Conservation (phyloP, 2,329 filamentous ascomycete species). For the Colletotrichum musicola region DNA sequence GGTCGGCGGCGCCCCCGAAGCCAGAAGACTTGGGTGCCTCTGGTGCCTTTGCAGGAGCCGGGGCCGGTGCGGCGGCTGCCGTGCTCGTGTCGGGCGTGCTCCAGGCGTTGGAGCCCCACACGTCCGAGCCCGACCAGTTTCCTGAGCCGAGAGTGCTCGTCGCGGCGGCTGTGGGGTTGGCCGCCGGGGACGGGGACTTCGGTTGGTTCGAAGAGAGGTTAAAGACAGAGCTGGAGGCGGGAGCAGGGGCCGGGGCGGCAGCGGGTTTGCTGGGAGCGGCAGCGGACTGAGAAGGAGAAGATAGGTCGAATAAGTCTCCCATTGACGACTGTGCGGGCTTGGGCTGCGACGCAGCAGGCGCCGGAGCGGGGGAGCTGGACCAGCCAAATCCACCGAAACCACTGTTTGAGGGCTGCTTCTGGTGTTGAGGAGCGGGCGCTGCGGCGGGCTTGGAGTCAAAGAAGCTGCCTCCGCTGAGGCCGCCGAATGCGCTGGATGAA, state of each 20-base stretch:
- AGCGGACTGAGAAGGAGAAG: conserved; percentile 59
- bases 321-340: conserved; percentile 68
- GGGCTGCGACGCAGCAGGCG: conserved; percentile 49
- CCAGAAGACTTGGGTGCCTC: conserved; percentile 46
- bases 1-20: conserved; percentile 64
- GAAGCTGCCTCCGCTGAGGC: conserved; percentile 80
- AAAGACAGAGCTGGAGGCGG: conserved; percentile 76
- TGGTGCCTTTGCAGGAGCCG: conserved; percentile 68
- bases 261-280: conserved; percentile 51
- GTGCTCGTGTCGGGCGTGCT: conserved; percentile 71
- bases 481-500: conserved; percentile 61
- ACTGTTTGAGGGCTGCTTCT: conserved; percentile 66
- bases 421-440: conserved; percentile 58
- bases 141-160: conserved; percentile 50
- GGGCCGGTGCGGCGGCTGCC: conserved; percentile 57
- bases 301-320: conserved; percentile 86
- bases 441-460: conserved; percentile 81
- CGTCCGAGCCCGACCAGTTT: conserved; percentile 70
- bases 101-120: conserved; percentile 93
- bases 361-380: conserved; percentile 62
- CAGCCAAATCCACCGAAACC: conserved; percentile 77
- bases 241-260: conserved; percentile 54
- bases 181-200: conserved; percentile 55
- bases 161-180: conserved; percentile 55
- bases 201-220: conserved; percentile 75